Conservation (phyloP, 495 filamentous ascomycete genomes). For the Podospora pseudocomata region DNA sequence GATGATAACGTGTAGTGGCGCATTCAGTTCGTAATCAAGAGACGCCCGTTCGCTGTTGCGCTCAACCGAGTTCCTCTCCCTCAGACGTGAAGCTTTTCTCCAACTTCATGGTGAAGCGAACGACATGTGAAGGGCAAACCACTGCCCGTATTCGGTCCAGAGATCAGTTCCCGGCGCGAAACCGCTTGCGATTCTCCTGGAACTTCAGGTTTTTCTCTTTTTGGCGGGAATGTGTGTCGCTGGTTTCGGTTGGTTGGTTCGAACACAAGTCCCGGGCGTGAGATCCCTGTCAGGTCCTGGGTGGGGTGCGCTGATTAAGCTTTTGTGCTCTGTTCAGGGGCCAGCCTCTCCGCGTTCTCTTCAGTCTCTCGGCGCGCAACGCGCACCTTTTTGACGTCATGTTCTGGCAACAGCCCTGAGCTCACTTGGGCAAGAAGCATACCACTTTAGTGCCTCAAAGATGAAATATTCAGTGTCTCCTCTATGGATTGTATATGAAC, state of each 20-base stretch:
- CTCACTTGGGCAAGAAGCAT: too few species aligned
- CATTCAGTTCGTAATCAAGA: background rate
- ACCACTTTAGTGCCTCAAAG: background rate
- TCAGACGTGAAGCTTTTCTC: too few species aligned
- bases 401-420: too few species aligned
- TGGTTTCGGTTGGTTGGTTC: background rate
- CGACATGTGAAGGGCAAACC: background rate
- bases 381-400: background rate
- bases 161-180: background rate
- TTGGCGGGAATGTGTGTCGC: background rate
- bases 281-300: background rate
- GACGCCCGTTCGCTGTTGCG: background rate
- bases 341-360: background rate
- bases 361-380: too few species aligned
- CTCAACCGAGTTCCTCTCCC: too few species aligned
- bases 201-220: background rate
- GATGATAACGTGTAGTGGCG: background rate
- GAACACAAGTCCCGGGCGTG: background rate
- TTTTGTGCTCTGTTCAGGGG: background rate
- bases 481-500: background rate
- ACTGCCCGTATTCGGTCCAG: background rate
- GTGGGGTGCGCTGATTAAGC: background rate
- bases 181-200: background rate
- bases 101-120: background rate
- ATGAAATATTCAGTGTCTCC: background rate